Conservation (phyloP, 2,329 filamentous ascomycete genomes). For the Calycina herbarum region DNA sequence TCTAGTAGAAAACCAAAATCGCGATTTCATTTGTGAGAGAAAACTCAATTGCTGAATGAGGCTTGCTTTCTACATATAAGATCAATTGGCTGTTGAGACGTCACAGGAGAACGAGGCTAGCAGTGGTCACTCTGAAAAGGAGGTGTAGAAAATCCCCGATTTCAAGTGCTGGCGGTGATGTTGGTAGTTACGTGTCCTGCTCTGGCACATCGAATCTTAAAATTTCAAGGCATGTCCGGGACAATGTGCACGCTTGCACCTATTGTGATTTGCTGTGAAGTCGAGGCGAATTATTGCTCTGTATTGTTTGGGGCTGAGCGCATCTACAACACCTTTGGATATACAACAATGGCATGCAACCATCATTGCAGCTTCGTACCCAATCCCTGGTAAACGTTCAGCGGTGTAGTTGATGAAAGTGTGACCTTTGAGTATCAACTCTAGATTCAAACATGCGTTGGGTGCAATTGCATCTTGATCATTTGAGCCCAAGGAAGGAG, state of each 20-base stretch:
- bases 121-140: not conserved
- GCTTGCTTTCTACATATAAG: not conserved
- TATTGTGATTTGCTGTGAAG: not conserved
- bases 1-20: too few relatives aligned
- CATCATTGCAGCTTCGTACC: not conserved
- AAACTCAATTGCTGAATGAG: not conserved
- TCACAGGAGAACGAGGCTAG: not conserved
- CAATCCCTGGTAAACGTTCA: not conserved
- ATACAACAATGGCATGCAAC: not conserved
- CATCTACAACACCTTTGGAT: not conserved
- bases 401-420: not conserved
- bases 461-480: not conserved
- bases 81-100: not conserved
- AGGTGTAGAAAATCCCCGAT: not conserved
- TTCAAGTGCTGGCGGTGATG: not conserved
- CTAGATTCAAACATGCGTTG: not conserved
- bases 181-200: not conserved
- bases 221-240: too few relatives aligned
- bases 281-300: not conserved
- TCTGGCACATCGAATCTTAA: too few relatives aligned
- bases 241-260: too few relatives aligned
- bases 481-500: not conserved
- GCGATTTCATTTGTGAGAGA: not conserved
- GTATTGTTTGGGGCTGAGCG: not conserved
- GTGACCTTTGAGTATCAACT: not conserved